phyloP scores from a whole-genome alignment of 176 grass and related monocot species.

The Paspalum vaginatum region DNA sequence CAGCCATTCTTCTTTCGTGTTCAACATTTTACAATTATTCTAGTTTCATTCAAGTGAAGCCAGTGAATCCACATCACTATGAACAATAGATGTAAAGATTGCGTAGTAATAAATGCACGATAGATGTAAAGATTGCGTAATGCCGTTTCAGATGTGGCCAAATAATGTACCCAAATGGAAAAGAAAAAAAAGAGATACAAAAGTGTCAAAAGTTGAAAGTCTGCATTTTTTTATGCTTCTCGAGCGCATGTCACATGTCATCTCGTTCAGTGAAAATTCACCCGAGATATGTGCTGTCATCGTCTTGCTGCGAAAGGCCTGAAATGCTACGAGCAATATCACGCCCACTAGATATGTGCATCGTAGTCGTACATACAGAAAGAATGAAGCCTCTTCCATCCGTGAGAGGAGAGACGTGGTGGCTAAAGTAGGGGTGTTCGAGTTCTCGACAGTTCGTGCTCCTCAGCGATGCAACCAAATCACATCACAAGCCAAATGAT shows the following conservation, averaged over 20 bases:
- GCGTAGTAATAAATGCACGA: not conserved
- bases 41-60: not conserved
- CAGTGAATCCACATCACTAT: not conserved
- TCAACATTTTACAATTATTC: not conserved
- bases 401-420: not conserved
- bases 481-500: not conserved
- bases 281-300: not conserved
- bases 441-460: not conserved
- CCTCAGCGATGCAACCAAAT: not conserved
- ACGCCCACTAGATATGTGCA: not conserved
- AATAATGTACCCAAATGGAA: slow-evolving; percentile 4
- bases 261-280: not conserved
- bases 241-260: not conserved
- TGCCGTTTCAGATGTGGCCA: not conserved
- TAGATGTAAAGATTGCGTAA: slow-evolving; percentile 23
- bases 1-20: not conserved
- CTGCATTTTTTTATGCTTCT: not conserved
- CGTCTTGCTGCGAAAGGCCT: too few relatives aligned
- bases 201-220: not conserved
- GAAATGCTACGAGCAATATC: not conserved
- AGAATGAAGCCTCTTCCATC: not conserved
- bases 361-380: not conserved
- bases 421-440: not conserved
- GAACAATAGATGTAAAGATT: slow-evolving; percentile 16
- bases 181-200: slow-evolving; percentile 14